phyloP scores from a whole-genome alignment of 1,139 yeast species.

The Yamadazyma siamensis region DNA sequence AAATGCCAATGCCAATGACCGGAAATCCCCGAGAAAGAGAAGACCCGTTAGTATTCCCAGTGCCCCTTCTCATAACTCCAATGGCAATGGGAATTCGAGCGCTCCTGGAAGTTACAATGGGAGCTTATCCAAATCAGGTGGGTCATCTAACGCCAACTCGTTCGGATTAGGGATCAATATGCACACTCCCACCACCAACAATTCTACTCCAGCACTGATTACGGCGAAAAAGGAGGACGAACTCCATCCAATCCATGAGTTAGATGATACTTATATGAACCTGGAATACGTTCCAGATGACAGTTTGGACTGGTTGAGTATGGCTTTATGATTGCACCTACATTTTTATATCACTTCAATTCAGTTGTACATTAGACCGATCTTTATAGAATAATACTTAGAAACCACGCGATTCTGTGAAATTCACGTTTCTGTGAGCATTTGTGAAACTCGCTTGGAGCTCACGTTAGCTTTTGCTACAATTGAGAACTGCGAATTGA shows the following conservation, averaged over 20 bases:
- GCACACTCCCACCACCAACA: slow-evolving; percentile 8
- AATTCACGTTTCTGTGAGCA: too few relatives aligned
- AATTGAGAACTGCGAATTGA: too few relatives aligned
- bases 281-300: slow-evolving; percentile 17
- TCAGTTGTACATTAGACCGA: neutral
- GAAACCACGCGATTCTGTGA: too few relatives aligned
- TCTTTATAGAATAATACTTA: too few relatives aligned
- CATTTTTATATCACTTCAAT: neutral
- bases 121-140: slow-evolving; percentile 4
- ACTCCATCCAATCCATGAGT: slow-evolving; percentile 16
- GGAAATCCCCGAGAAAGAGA: slow-evolving; percentile 14
- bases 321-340: slow-evolving; percentile 24
- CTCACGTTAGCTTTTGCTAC: too few relatives aligned
- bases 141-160: slow-evolving; percentile 7
- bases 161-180: slow-evolving; percentile 12
- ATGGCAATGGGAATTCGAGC: neutral
- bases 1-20: slow-evolving; percentile 7
- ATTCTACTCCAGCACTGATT: slow-evolving; percentile 11
- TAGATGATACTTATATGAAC: slow-evolving; percentile 14
- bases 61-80: slow-evolving; percentile 1
- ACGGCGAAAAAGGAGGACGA: slow-evolving; percentile 12
- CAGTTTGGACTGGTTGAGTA: slow-evolving; percentile 40
- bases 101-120: too few relatives aligned
- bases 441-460: too few relatives aligned
- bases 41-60: slow-evolving; percentile 12